phyloP scores from a whole-genome alignment of 2,329 filamentous ascomycete genomes.

The Myriosclerotinia scirpicola region DNA sequence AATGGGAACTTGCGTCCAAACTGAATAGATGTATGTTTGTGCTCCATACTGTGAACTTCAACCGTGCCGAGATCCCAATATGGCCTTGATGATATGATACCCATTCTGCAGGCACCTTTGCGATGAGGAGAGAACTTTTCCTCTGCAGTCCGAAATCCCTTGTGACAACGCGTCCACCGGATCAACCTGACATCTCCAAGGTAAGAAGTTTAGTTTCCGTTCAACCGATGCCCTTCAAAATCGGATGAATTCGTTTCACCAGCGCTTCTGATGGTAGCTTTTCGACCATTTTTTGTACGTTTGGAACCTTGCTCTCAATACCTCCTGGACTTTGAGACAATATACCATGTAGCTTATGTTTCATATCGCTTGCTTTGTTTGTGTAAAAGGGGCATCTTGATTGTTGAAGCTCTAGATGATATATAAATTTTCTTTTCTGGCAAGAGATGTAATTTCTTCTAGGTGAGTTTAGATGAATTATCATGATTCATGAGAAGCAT shows the following conservation, averaged over 20 bases:
- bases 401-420: too few species aligned
- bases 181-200: neutral
- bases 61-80: neutral
- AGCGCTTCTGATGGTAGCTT: neutral
- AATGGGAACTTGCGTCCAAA: neutral
- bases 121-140: neutral
- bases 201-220: neutral
- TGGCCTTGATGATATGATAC: neutral
- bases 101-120: neutral
- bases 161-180: too few species aligned
- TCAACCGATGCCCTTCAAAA: neutral
- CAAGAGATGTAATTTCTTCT: too few species aligned
- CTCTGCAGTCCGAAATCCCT: neutral
- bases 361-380: neutral
- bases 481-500: too few species aligned
- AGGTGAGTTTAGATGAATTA: too few species aligned
- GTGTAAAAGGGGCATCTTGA: too few species aligned
- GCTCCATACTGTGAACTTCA: neutral
- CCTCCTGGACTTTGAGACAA: slow-evolving; percentile 10
- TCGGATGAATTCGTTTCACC: slow-evolving; percentile 7
- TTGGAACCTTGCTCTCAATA: neutral
- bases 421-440: too few species aligned
- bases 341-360: slow-evolving; percentile 3
- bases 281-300: neutral
- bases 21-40: neutral